Percentiles rank a stretch among this genome's conserved stretches.
Conservation (phyloP, 352 stramenopile species). For the Plasmopara viticola region DNA sequence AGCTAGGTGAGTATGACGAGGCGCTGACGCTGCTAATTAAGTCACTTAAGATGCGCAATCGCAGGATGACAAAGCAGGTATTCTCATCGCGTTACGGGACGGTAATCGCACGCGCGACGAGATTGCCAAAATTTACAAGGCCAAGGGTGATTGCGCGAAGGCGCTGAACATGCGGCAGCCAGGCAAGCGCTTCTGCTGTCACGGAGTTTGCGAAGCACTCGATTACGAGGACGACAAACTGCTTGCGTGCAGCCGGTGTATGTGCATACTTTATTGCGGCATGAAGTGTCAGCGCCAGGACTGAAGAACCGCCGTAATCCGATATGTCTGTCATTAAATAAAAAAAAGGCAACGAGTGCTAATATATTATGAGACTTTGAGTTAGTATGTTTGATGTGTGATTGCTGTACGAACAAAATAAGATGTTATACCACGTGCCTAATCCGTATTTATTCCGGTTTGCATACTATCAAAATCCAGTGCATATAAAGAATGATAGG, state of each 20-base stretch:
- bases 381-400: too few species aligned
- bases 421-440: too few species aligned
- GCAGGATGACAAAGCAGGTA: conserved; percentile 23
- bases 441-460: too few species aligned
- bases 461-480: too few species aligned
- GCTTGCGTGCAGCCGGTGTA: conserved; percentile 49
- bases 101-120: conserved; percentile 66
- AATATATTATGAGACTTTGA: too few species aligned
- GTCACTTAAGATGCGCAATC: conserved; percentile 43
- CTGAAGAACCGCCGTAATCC: conserved; percentile 56
- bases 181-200: conserved; percentile 47
- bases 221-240: conserved; percentile 37
- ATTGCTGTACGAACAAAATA: too few species aligned
- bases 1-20: conserved; percentile 39
- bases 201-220: conserved; percentile 41
- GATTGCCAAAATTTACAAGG: conserved; percentile 62
- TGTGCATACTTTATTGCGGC: conserved; percentile 63
- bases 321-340: too few species aligned
- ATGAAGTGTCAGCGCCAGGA: conserved; percentile 57
- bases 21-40: conserved; percentile 37
- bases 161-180: conserved; percentile 37
- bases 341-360: too few species aligned
- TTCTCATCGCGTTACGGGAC: conserved; percentile 43
- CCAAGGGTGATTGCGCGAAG: conserved; percentile 40
- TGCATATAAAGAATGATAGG: too few species aligned